Evolutionary conservation across 192 early-diverging fungal species (phyloP).

Genomic region (Coemansia sp.): DNA sequence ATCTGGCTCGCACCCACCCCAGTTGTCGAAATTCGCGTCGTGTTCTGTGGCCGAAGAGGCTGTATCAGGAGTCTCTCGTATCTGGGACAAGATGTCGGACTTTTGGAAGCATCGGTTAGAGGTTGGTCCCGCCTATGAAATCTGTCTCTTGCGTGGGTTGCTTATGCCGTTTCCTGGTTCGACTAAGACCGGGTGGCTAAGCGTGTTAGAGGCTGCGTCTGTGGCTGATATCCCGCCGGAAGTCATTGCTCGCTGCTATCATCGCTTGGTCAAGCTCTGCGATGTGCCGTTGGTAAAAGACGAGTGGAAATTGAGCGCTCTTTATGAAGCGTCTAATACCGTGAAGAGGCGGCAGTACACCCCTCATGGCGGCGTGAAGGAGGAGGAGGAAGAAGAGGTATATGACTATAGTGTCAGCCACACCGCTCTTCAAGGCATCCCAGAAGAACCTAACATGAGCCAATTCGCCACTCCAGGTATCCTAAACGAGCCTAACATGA

Average conservation of each 20-base stretch:
- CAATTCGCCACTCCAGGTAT: no score
- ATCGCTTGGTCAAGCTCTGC: constrained; percentile 33
- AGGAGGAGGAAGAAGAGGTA: not conserved
- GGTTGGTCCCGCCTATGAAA: not conserved
- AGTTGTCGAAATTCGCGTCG: constrained; percentile 37
- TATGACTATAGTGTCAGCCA: no score
- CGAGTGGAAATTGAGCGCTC: not conserved
- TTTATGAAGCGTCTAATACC: not conserved
- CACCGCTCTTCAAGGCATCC: not conserved
- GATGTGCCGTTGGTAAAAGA: constrained; percentile 10
- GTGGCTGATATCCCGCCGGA: constrained; percentile 36
- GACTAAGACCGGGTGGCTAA: constrained; percentile 28
- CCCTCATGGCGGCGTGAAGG: not conserved
- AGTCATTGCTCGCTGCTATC: constrained; percentile 42
- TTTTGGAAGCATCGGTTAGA: constrained; percentile 1
- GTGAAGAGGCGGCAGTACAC: not conserved
- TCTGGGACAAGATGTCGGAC: constrained; percentile 20
- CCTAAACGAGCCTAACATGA: no score
- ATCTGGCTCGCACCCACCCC: not conserved
- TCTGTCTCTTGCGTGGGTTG: no score
- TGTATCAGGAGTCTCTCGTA: constrained; percentile 20
- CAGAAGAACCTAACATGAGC: not conserved
- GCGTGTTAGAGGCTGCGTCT: constrained; percentile 30
- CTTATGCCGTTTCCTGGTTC: constrained; percentile 6
- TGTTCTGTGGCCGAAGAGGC: constrained; percentile 41